Conservation (phyloP, 2,329 filamentous ascomycete species). For the Aureobasidium namibiae region DNA sequence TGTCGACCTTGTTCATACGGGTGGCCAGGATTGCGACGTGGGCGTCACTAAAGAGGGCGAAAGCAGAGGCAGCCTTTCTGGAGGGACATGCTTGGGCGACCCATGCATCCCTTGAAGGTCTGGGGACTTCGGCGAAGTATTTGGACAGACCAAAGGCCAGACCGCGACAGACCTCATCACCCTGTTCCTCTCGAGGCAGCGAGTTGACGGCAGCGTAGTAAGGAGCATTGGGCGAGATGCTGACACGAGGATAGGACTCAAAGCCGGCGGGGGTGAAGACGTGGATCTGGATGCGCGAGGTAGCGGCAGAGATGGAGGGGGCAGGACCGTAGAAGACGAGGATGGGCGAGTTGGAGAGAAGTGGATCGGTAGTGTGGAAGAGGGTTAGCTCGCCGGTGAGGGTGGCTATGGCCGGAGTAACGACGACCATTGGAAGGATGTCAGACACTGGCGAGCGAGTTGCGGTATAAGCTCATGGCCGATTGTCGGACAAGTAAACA, state of each 20-base stretch:
- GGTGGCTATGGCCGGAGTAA: conserved; percentile 65
- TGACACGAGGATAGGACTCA: conserved; percentile 82
- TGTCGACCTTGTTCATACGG: conserved; percentile 74
- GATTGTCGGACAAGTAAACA: conserved; percentile 4
- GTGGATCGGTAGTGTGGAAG: conserved; percentile 80
- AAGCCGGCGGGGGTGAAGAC: conserved; percentile 84
- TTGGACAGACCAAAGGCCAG: conserved; percentile 89
- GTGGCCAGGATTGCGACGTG: conserved; percentile 88
- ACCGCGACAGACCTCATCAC: conserved; percentile 84
- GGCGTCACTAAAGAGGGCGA: conserved; percentile 74
- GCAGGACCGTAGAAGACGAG: conserved; percentile 81
- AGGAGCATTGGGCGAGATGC: conserved; percentile 84
- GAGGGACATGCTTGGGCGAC: conserved; percentile 44
- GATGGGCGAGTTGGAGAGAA: conserved; percentile 72
- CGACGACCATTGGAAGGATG: conserved; percentile 60
- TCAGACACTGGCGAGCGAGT: background rate
- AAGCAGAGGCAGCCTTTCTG: conserved; percentile 53
- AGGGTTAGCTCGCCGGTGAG: conserved; percentile 77
- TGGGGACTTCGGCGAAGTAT: conserved; percentile 83
- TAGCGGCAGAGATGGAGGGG: conserved; percentile 75
- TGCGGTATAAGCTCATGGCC: conserved; percentile 6
- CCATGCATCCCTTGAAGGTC: conserved; percentile 64
- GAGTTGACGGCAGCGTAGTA: conserved; percentile 86
- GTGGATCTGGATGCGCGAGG: conserved; percentile 89
- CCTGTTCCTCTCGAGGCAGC: conserved; percentile 87